Conservation (phyloP, 2,329 filamentous ascomycete species). For the Colletotrichum kahawae region DNA sequence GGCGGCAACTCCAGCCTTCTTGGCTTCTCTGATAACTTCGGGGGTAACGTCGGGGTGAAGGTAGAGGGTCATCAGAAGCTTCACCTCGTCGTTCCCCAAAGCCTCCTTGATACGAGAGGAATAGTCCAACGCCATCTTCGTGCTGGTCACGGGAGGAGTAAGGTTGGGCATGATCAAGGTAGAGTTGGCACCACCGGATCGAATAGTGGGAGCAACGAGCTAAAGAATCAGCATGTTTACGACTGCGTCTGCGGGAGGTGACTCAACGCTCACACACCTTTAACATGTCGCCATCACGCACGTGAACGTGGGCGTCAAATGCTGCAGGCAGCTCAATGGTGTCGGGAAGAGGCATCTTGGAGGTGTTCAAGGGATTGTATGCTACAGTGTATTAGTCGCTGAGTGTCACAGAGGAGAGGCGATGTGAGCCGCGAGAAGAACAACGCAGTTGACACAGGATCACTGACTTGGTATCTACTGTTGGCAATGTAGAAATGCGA, state of each 20-base stretch:
- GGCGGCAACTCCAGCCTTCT: slow-evolving; percentile 71
- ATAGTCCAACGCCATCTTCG: slow-evolving; percentile 70
- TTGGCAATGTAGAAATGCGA: neutral
- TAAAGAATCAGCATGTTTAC: neutral
- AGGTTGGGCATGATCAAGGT: slow-evolving; percentile 62
- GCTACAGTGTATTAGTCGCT: neutral
- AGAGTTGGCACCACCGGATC: slow-evolving; percentile 61
- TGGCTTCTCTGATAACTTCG: slow-evolving; percentile 74
- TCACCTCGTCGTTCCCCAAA: slow-evolving; percentile 45
- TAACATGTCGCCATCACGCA: slow-evolving; percentile 72
- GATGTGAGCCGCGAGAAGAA: neutral
- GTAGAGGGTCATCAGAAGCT: slow-evolving; percentile 77
- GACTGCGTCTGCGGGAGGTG: neutral
- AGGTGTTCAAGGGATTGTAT: neutral
- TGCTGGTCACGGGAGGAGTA: slow-evolving; percentile 66
- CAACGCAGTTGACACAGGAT: neutral
- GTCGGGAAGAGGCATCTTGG: slow-evolving; percentile 15
- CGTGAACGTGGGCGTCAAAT: slow-evolving; percentile 74
- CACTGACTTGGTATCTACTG: neutral
- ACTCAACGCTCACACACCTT: slow-evolving; percentile 21
- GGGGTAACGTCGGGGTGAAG: slow-evolving; percentile 69
- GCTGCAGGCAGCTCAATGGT: slow-evolving; percentile 62
- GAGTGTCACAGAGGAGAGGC: neutral
- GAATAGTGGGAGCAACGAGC: slow-evolving; percentile 54
- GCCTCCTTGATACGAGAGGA: slow-evolving; percentile 63